Percentiles rank a stretch among this genome's conserved stretches.
Evolutionary conservation across 2,329 filamentous ascomycete species (phyloP).

Genomic region (Trichophyton simii): DNA sequence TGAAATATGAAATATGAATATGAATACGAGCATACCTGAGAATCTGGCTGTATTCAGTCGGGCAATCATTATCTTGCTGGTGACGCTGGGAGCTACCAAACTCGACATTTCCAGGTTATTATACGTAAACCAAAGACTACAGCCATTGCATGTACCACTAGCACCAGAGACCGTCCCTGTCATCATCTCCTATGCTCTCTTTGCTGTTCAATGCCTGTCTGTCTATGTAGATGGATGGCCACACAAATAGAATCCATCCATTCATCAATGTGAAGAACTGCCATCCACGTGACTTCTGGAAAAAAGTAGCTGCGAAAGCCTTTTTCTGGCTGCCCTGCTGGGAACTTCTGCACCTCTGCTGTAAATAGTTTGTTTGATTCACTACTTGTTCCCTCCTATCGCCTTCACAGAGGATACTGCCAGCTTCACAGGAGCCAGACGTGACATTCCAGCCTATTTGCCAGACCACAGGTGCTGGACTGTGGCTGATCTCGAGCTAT

Average conservation of each 20-base stretch:
- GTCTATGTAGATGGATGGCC: too few species aligned
- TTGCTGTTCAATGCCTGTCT: too few species aligned
- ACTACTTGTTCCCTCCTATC: not conserved
- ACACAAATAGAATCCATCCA: too few species aligned
- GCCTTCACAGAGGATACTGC: not conserved
- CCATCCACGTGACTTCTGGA: not conserved
- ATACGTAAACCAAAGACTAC: too few species aligned
- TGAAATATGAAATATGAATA: too few species aligned
- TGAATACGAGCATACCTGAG: not conserved
- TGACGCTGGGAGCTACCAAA: too few species aligned
- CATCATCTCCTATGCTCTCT: too few species aligned
- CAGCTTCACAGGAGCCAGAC: not conserved
- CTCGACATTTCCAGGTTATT: too few species aligned
- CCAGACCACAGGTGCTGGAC: not conserved
- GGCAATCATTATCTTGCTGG: not conserved
- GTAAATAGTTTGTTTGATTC: not conserved
- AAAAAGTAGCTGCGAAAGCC: constrained; percentile 1
- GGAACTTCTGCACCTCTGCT: not conserved
- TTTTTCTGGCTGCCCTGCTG: too few species aligned
- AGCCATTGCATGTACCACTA: too few species aligned
- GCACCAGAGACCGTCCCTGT: too few species aligned
- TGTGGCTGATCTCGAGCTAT: not conserved
- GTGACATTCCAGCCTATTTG: not conserved
- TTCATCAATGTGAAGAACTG: not conserved
- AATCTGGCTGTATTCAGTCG: not conserved